phyloP scores from a whole-genome alignment of 1,284 basidiomycete genomes.

The Agroathelia rolfsii region DNA sequence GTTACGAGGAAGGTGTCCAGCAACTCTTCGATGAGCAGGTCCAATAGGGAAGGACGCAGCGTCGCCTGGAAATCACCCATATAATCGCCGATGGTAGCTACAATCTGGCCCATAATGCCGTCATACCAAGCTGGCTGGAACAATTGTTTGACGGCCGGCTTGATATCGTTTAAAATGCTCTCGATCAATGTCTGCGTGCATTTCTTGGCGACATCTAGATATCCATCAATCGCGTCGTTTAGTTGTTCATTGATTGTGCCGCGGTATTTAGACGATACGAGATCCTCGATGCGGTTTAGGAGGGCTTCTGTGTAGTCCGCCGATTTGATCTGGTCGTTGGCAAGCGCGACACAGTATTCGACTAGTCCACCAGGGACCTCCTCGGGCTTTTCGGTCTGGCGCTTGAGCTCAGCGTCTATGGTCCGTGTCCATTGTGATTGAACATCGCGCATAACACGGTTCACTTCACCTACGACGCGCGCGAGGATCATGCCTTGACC shows the following conservation, averaged over 20 bases:
- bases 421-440: slow-evolving; percentile 85
- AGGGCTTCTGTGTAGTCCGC: slow-evolving; percentile 91
- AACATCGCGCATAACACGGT: slow-evolving; percentile 83
- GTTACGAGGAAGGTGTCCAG: slow-evolving; percentile 85
- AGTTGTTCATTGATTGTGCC: slow-evolving; percentile 75
- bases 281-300: slow-evolving; percentile 76
- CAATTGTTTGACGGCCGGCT: slow-evolving; percentile 78
- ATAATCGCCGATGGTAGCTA: slow-evolving; percentile 96
- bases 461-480: slow-evolving; percentile 82
- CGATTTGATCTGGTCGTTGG: slow-evolving; percentile 95
- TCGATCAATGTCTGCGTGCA: slow-evolving; percentile 92
- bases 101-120: slow-evolving; percentile 75
- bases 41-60: slow-evolving; percentile 86
- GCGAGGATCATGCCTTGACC: slow-evolving; percentile 91
- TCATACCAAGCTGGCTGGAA: slow-evolving; percentile 87
- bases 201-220: slow-evolving; percentile 95
- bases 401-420: slow-evolving; percentile 81
- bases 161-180: slow-evolving; percentile 92
- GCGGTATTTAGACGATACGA: slow-evolving; percentile 91
- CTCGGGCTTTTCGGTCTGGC: slow-evolving; percentile 82
- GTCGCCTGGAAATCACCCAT: slow-evolving; percentile 87
- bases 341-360: slow-evolving; percentile 96
- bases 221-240: slow-evolving; percentile 96
- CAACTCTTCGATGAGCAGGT: slow-evolving; percentile 88
- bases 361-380: slow-evolving; percentile 84